Percentiles rank a stretch among this genome's conserved stretches.
phyloP scores from a whole-genome alignment of 352 stramenopile genomes.

The Pythium chondricola region DNA sequence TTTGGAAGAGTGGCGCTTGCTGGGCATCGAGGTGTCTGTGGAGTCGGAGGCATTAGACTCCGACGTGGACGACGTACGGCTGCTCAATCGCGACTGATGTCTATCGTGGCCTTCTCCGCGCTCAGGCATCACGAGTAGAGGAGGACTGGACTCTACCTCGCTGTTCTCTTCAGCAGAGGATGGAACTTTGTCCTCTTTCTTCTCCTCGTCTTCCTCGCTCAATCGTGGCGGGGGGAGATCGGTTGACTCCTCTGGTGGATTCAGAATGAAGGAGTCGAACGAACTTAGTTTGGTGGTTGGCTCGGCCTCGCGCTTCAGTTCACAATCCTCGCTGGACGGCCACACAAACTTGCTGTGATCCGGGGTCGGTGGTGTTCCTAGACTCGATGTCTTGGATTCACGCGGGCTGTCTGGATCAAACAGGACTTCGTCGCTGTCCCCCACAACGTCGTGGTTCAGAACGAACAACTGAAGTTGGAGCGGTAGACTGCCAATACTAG shows the following conservation, averaged over 20 bases:
- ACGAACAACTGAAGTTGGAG: background rate
- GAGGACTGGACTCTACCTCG: no score
- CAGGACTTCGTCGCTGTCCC: conserved; percentile 13
- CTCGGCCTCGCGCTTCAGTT: background rate
- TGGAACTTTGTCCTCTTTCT: no score
- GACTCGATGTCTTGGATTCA: conserved; percentile 3
- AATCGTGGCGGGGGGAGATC: no score
- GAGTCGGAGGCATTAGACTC: background rate
- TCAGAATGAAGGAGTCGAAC: background rate
- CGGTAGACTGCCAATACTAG: no score
- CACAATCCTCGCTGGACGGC: conserved; percentile 1
- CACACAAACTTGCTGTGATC: conserved; percentile 14
- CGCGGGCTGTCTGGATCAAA: conserved; percentile 14
- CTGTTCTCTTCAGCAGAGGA: no score
- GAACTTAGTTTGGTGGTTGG: background rate
- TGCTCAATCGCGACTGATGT: no score
- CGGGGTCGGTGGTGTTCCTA: conserved; percentile 11
- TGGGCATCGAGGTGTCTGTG: no score
- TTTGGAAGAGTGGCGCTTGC: background rate
- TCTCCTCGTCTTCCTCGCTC: no score
- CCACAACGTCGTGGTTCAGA: background rate
- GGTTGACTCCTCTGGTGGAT: no score
- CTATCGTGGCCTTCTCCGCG: no score
- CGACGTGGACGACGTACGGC: background rate
- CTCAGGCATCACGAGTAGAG: no score